Evolutionary conservation across 1,139 yeast genomes (phyloP).

Genomic region (Cylindricascospora bacillispora): DNA sequence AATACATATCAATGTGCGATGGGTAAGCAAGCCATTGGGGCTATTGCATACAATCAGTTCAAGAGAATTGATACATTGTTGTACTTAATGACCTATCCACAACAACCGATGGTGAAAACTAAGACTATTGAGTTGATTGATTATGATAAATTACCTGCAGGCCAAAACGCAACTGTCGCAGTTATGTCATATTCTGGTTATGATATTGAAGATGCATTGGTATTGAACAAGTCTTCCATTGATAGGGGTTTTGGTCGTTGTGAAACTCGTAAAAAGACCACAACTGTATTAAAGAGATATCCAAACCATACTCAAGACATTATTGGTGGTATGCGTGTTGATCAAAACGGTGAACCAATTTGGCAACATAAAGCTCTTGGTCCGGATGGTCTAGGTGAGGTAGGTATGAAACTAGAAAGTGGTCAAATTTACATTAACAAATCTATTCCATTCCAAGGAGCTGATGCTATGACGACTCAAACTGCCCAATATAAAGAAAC

Average conservation of each 20-base stretch:
- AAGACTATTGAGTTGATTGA: constrained; percentile 91
- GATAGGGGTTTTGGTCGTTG: constrained; percentile 98
- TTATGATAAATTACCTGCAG: constrained; percentile 95
- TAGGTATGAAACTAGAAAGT: constrained; percentile 77
- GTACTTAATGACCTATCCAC: constrained; percentile 94
- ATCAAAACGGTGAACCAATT: constrained; percentile 65
- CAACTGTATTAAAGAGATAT: constrained; percentile 77
- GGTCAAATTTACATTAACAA: constrained; percentile 94
- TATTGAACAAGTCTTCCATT: constrained; percentile 78
- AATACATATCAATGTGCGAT: constrained; percentile 98
- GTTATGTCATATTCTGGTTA: constrained; percentile 98
- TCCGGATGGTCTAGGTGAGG: constrained; percentile 94
- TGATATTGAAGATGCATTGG: constrained; percentile 98
- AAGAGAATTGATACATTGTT: constrained; percentile 88
- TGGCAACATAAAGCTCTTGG: constrained; percentile 82
- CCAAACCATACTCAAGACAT: constrained; percentile 91
- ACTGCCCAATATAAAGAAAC: constrained; percentile 66
- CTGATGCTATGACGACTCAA: constrained; percentile 41
- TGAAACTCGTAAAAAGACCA: constrained; percentile 90
- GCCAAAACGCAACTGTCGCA: constrained; percentile 97
- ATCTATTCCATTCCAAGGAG: constrained; percentile 78
- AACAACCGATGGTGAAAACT: constrained; percentile 97
- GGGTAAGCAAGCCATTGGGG: constrained; percentile 99
- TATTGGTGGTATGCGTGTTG: constrained; percentile 81
- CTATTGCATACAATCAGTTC: constrained; percentile 94